Conservation (phyloP, 2,329 filamentous ascomycete species). For the Exophiala calicioides region DNA sequence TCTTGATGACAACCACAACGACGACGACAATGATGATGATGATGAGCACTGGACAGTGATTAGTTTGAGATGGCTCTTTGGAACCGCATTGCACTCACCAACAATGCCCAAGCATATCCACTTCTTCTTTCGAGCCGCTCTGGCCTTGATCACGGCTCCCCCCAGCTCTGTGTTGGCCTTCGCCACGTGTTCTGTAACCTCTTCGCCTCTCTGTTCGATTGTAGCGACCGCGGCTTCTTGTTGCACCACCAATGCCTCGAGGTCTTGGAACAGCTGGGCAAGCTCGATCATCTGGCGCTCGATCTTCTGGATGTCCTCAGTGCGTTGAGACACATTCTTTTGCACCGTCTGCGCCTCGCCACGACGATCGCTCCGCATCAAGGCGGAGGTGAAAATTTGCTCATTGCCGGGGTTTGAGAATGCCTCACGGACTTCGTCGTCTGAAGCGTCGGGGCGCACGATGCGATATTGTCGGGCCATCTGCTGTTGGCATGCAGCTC, state of each 20-base stretch:
- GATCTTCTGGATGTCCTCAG: constrained; percentile 87
- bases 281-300: constrained; percentile 87
- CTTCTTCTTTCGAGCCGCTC: constrained; percentile 86
- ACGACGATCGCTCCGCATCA: constrained; percentile 73
- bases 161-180: constrained; percentile 83
- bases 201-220: constrained; percentile 84
- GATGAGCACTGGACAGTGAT: constrained; percentile 49
- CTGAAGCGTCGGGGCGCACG: constrained; percentile 76
- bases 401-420: constrained; percentile 69
- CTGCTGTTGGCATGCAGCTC: constrained; percentile 76
- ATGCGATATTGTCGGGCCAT: constrained; percentile 89
- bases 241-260: constrained; percentile 81
- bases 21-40: constrained; percentile 53
- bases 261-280: constrained; percentile 82
- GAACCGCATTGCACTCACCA: constrained; percentile 46
- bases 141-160: constrained; percentile 77
- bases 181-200: constrained; percentile 79
- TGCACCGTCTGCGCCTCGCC: constrained; percentile 80
- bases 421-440: constrained; percentile 74
- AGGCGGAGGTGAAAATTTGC: constrained; percentile 68
- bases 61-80: constrained; percentile 6
- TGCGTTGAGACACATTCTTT: constrained; percentile 76
- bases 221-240: constrained; percentile 78
- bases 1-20: constrained; percentile 39
- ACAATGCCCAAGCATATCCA: constrained; percentile 87